phyloP scores from a whole-genome alignment of 2,329 filamentous ascomycete species.

The Epichloe uncinata region DNA sequence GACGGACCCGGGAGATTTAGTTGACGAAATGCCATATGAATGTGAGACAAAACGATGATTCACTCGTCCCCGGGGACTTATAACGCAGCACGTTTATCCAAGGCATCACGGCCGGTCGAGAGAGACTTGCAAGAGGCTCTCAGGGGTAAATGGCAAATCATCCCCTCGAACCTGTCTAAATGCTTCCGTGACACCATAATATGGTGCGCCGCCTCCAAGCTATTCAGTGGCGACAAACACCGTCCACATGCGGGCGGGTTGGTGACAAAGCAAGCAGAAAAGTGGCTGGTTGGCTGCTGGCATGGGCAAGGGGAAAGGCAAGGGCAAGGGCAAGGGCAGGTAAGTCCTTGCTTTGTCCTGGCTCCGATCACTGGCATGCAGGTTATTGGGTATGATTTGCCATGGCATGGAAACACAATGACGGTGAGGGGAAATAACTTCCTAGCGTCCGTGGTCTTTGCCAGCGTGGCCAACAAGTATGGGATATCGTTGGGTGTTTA shows the following conservation, averaged over 20 bases:
- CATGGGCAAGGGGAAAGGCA: too few relatives aligned
- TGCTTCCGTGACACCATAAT: too few relatives aligned
- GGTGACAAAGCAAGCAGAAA: not conserved
- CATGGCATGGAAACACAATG: slow-evolving; percentile 1
- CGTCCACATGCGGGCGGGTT: not conserved
- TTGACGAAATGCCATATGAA: not conserved
- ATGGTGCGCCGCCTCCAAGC: too few relatives aligned
- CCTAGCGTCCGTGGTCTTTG: not conserved
- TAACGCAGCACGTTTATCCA: not conserved
- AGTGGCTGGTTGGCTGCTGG: not conserved
- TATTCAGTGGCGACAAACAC: too few relatives aligned
- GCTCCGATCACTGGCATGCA: slow-evolving; percentile 4
- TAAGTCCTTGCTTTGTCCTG: not conserved
- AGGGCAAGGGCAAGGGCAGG: not conserved
- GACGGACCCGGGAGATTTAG: not conserved
- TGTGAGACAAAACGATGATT: not conserved
- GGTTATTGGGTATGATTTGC: not conserved
- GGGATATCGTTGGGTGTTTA: too few relatives aligned
- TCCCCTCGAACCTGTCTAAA: not conserved
- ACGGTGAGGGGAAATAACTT: not conserved
- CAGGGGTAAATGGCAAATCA: not conserved
- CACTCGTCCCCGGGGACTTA: not conserved
- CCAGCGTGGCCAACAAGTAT: not conserved
- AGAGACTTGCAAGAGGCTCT: not conserved
- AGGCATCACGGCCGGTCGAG: not conserved